phyloP scores from a whole-genome alignment of 345 rosid species.

The Corymbia maculata region DNA sequence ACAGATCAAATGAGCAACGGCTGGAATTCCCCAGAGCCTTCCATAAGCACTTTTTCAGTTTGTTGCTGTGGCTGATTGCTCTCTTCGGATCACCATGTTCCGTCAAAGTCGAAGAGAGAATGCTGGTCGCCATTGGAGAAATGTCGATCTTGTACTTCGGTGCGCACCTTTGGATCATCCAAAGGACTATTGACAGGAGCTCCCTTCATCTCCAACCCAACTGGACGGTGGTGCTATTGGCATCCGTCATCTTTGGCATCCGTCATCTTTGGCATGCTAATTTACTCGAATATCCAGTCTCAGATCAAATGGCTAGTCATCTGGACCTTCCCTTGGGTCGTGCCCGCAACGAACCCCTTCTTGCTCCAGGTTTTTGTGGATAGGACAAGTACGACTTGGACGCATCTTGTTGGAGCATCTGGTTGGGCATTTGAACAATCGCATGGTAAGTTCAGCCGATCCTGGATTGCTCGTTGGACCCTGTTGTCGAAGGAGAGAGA shows the following conservation, averaged over 20 bases:
- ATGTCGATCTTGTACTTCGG: not conserved
- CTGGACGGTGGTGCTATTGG: accelerated
- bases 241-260: not conserved
- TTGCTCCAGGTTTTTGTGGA: not conserved
- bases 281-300: not conserved
- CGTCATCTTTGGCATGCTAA: not conserved
- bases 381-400: not conserved
- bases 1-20: not conserved
- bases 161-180: not conserved
- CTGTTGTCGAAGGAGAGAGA: not conserved
- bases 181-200: not conserved
- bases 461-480: not conserved
- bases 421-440: not conserved
- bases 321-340: not conserved
- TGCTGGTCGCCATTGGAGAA: not conserved
- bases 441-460: not conserved
- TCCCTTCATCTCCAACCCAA: not conserved
- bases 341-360: not conserved
- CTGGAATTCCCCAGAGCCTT: not conserved
- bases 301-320: not conserved
- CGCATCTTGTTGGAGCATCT: not conserved
- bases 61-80: not conserved
- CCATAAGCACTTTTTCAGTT: not conserved
- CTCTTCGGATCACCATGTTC: not conserved
- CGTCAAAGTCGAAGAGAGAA: not conserved